Evolutionary conservation across 2,329 filamentous ascomycete species (phyloP), one percentile per base, ranked within the genome.

Genomic region (Curvularia sp.): DNA sequence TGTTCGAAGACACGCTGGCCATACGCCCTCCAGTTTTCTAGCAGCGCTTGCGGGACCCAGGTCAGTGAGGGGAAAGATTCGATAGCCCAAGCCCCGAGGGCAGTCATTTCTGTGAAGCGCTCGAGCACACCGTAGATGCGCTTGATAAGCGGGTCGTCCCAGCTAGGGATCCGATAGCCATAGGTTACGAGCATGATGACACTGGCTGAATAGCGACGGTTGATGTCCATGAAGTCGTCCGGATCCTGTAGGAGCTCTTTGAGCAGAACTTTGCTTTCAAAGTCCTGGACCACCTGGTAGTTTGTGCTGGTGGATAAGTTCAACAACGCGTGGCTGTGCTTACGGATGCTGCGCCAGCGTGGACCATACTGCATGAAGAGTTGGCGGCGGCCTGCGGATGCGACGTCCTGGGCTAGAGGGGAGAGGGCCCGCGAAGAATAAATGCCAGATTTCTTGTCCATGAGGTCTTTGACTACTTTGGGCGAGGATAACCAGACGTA

Each of bases 371-470:
- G 77, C 28, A 77, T 74, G n/a, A 82, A 71, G 2, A 81, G 68
- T 47, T 79, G 75, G 81, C 83, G 47, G 77, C 81, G 49, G 77
- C 84, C 60, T 79, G 81, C 31, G 80, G 76, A 81, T 81, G 82
- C 73, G 3, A 74, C 72, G 47, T 79, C 76, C 41, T 75, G 71
- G 2, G 76, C 76, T 1, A 79, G 59, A 0, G 77, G 77, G 2
- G 69, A 64, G 28, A 70, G 62, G 6, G 70, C 57, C 15, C 81
- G 77, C 1, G 84, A 84, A 0, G 81, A 80, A 65, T 85, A 85
- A 46, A 83, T 78, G n/a, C 78, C 77, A 0, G 81, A 81, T 41
- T 81, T 80, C 64, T 83, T 84, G 59, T 85, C 83, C 55, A 86
- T 81, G n/a, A 86, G 73, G 20, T 85, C 84, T 39, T 81, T 82